phyloP scores from a whole-genome alignment of 2,329 filamentous ascomycete genomes.

The Colletotrichum cereale region DNA sequence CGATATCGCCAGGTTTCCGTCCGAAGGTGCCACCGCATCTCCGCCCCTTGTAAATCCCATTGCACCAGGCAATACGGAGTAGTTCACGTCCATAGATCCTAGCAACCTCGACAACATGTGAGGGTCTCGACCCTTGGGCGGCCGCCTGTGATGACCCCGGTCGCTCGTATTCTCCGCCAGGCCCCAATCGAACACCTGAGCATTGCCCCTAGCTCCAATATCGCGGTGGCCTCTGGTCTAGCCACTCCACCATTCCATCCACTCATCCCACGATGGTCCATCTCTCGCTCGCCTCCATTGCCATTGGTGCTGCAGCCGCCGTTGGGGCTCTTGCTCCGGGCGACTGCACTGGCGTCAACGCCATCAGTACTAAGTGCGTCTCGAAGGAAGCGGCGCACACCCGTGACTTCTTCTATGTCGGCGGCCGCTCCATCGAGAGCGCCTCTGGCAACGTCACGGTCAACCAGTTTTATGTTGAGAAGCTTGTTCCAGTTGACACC shows the following conservation, averaged over 20 bases:
- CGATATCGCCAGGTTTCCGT: neutral
- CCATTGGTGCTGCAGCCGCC: slow-evolving; percentile 1
- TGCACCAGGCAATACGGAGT: neutral
- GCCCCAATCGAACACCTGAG: neutral
- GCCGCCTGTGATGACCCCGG: neutral
- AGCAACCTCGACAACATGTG: neutral
- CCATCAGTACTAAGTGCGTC: slow-evolving; percentile 37
- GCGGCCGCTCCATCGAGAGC: slow-evolving; percentile 50
- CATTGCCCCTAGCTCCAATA: too few relatives aligned
- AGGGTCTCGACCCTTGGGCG: neutral
- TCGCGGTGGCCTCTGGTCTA: neutral
- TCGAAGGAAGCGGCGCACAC: slow-evolving; percentile 41
- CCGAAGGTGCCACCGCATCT: slow-evolving; percentile 23
- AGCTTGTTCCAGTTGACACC: slow-evolving; percentile 50
- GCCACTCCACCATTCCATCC: neutral
- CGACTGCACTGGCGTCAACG: slow-evolving; percentile 31
- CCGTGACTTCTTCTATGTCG: slow-evolving; percentile 52
- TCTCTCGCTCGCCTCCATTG: slow-evolving; percentile 9
- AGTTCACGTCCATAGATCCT: neutral
- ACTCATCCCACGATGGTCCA: slow-evolving; percentile 11
- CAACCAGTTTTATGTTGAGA: slow-evolving; percentile 67
- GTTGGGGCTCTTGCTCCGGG: slow-evolving; percentile 1
- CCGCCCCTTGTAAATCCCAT: slow-evolving; percentile 22
- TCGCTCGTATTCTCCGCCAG: neutral
- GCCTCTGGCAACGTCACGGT: slow-evolving; percentile 47